phyloP scores from a whole-genome alignment of 768 basidiomycete genomes.

The Leccinum fibrillosum region DNA sequence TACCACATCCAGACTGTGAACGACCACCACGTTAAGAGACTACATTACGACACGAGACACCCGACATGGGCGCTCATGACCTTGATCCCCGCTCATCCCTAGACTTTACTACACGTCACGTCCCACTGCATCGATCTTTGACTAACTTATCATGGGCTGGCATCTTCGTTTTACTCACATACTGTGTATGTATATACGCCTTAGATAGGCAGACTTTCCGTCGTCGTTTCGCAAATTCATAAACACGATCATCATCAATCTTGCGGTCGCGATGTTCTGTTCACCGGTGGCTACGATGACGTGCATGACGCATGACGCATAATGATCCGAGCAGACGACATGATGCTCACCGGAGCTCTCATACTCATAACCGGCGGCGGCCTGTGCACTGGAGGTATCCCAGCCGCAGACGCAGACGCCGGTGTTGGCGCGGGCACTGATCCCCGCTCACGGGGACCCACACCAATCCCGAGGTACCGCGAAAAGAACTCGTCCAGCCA shows the following conservation, averaged over 20 bases:
- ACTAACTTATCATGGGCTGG: constrained; percentile 15
- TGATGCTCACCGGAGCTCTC: constrained; percentile 20
- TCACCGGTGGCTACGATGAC: constrained; percentile 20
- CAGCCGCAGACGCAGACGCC: neutral
- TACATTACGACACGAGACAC: neutral
- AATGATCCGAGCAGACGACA: neutral
- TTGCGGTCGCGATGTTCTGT: constrained; percentile 20
- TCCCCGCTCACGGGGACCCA: constrained; percentile 12
- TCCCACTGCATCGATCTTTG: constrained; percentile 6
- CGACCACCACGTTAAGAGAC: constrained; percentile 17
- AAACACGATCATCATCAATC: constrained; percentile 6
- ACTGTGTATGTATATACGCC: constrained; percentile 13
- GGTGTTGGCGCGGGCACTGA: neutral
- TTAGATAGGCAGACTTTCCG: constrained; percentile 4
- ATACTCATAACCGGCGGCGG: neutral
- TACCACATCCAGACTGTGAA: constrained; percentile 32
- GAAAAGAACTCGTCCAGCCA: constrained; percentile 85
- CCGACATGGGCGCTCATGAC: neutral
- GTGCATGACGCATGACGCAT: neutral
- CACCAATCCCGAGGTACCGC: constrained; percentile 33
- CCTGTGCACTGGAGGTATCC: neutral
- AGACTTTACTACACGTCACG: constrained; percentile 13
- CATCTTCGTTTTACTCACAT: constrained; percentile 10
- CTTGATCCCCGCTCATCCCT: constrained; percentile 5
- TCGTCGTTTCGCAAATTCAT: constrained; percentile 1